These are phyloP conservation scores for Inosperma sp. DNA, from an alignment of 768 basidiomycete species.

Conservation along the genomic window DNA sequence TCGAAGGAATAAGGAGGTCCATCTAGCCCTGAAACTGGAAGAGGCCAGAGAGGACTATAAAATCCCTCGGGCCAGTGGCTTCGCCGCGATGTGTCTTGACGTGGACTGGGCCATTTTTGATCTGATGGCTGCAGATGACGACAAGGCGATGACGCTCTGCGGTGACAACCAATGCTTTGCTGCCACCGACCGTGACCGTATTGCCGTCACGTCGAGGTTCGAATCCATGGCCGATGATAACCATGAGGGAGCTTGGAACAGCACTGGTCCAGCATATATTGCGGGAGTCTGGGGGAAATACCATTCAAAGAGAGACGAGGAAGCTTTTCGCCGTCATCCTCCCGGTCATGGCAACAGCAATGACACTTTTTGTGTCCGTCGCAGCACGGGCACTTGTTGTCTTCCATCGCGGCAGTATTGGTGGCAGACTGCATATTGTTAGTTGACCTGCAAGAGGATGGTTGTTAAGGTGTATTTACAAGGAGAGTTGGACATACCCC, in stretches of 20 bases:
- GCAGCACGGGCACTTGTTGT: neutral
- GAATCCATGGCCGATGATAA: neutral
- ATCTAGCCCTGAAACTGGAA: neutral
- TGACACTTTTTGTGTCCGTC: neutral
- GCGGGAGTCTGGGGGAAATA: neutral
- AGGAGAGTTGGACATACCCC: neutral
- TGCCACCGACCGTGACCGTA: neutral
- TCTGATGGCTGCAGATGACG: neutral
- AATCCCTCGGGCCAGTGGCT: neutral
- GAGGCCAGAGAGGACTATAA: neutral
- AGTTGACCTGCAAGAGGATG: no score
- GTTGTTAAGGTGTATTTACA: no score
- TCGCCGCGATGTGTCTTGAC: neutral
- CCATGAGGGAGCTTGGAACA: neutral
- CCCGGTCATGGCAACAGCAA: neutral
- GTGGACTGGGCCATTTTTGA: neutral
- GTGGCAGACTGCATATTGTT: no score
- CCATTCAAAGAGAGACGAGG: neutral
- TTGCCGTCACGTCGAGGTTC: neutral
- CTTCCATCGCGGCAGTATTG: no score
- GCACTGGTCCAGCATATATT: neutral
- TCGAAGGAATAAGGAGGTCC: neutral
- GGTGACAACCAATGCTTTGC: neutral
- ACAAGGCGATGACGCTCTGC: neutral
- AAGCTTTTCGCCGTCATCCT: neutral